Percentiles rank a stretch among this genome's conserved stretches.
These are phyloP conservation scores for Hibiscus syriacus DNA, from an alignment of 345 rosid species.

Conservation along the genomic window DNA sequence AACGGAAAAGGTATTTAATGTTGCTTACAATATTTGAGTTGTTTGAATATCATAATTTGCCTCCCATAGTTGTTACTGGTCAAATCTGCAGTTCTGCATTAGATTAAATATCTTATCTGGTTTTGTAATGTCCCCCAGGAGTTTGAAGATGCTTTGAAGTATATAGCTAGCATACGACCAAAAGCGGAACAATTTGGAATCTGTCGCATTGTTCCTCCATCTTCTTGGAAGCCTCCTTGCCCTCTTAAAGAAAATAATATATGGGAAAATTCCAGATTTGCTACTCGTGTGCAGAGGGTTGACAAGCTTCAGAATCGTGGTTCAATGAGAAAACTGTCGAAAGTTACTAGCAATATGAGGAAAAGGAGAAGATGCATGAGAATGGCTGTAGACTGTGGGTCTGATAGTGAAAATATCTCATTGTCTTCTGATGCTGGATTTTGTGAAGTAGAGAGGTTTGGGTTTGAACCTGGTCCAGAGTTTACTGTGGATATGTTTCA, in stretches of 20 bases:
- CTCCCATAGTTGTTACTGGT: too few species aligned
- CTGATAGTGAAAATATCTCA: constrained; percentile 29
- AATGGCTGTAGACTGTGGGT: constrained; percentile 47
- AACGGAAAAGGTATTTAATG: too few species aligned
- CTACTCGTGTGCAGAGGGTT: constrained; percentile 92
- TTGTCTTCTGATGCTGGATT: constrained; percentile 34
- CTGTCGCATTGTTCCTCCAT: constrained; percentile 93
- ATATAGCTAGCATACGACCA: too few species aligned
- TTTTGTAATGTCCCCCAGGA: constrained; percentile 44
- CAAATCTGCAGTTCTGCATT: constrained; percentile 5
- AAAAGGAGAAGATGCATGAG: constrained; percentile 71
- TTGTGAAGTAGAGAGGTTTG: constrained; percentile 63
- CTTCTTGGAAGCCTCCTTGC: constrained; percentile 95
- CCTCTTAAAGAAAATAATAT: constrained; percentile 58
- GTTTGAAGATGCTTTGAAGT: constrained; percentile 81
- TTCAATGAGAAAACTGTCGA: constrained; percentile 63
- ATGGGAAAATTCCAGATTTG: constrained; percentile 77
- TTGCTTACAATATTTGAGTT: too few species aligned
- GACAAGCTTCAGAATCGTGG: constrained; percentile 93
- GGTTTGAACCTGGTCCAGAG: constrained; percentile 93
- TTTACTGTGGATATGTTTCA: constrained; percentile 69
- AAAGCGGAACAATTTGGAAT: too few species aligned
- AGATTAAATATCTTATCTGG: constrained; percentile 18
- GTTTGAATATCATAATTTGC: too few species aligned
- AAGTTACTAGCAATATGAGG: constrained; percentile 37